Conservation (phyloP, 495 filamentous ascomycete species). For the Trypethelium eluteriae region DNA sequence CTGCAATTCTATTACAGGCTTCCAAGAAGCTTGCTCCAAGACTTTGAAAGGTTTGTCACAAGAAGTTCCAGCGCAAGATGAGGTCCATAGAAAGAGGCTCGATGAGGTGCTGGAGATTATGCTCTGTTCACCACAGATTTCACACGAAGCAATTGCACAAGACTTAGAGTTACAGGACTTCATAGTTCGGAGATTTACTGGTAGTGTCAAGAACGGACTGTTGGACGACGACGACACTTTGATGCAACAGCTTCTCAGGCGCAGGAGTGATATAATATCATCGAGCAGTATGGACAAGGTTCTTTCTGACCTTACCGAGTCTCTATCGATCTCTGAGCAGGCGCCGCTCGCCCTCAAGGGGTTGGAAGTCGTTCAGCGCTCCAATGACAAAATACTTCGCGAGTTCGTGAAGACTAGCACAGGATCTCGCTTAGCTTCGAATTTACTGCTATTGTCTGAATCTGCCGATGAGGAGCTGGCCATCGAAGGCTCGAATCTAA, state of each 20-base stretch:
- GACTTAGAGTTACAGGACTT: constrained; percentile 31
- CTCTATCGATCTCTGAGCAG: constrained; percentile 30
- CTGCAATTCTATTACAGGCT: constrained; percentile 12
- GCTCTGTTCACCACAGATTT: constrained; percentile 27
- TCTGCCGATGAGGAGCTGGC: constrained; percentile 49
- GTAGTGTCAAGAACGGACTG: background rate
- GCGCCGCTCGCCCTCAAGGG: constrained; percentile 30
- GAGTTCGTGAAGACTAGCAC: constrained; percentile 29
- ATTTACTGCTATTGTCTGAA: constrained; percentile 51
- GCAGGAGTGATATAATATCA: constrained; percentile 15
- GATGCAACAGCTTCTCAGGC: background rate
- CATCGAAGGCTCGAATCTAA: constrained; percentile 42
- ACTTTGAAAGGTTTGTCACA: background rate
- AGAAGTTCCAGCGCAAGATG: background rate
- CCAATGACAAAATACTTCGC: constrained; percentile 28
- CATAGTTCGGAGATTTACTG: constrained; percentile 19
- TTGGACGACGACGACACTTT: background rate
- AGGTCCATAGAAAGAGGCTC: background rate
- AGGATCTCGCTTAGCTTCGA: constrained; percentile 49
- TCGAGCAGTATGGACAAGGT: constrained; percentile 24
- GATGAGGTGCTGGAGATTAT: constrained; percentile 28
- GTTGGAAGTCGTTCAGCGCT: constrained; percentile 22
- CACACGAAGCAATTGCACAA: background rate
- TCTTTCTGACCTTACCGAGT: constrained; percentile 31
- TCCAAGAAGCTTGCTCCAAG: constrained; percentile 26